Percentiles rank a stretch among this genome's conserved stretches.
These are phyloP conservation scores for Ceratocystis cacaofunesta DNA, from an alignment of 2,329 filamentous ascomycete genomes.

Conservation along the genomic window DNA sequence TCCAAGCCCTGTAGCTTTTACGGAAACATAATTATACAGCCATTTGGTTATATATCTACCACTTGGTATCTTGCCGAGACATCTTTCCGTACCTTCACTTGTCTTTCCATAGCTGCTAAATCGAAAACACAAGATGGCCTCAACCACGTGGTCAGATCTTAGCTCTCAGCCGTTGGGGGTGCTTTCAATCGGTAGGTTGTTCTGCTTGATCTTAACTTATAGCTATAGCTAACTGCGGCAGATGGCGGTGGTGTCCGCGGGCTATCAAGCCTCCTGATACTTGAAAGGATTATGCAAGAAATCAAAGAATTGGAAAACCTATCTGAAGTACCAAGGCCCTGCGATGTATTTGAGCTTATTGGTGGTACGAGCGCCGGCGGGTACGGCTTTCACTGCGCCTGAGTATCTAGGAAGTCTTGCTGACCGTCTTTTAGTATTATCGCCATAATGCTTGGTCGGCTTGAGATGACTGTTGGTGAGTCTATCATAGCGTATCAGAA, in stretches of 20 bases:
- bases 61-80: too few relatives aligned
- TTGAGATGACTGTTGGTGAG: neutral
- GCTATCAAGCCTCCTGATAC: slow-evolving; percentile 21
- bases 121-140: too few relatives aligned
- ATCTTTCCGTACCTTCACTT: too few relatives aligned
- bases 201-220: too few relatives aligned
- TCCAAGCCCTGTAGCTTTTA: too few relatives aligned
- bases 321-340: slow-evolving; percentile 19
- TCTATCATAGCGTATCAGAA: neutral
- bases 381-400: neutral
- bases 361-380: slow-evolving; percentile 21
- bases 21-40: too few relatives aligned
- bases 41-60: too few relatives aligned
- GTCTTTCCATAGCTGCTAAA: too few relatives aligned
- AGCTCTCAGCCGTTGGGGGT: too few relatives aligned
- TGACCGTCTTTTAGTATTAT: neutral
- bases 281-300: slow-evolving; percentile 21
- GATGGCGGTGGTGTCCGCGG: slow-evolving; percentile 22
- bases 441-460: neutral
- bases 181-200: too few relatives aligned
- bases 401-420: too few relatives aligned
- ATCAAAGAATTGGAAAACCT: slow-evolving; percentile 17
- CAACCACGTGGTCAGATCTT: too few relatives aligned
- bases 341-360: slow-evolving; percentile 23
- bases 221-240: neutral